A percentile compares a stretch with the other conserved stretches of the same genome.
Conservation (phyloP, 2,329 filamentous ascomycete genomes). For the Juglanconis oblonga region DNA sequence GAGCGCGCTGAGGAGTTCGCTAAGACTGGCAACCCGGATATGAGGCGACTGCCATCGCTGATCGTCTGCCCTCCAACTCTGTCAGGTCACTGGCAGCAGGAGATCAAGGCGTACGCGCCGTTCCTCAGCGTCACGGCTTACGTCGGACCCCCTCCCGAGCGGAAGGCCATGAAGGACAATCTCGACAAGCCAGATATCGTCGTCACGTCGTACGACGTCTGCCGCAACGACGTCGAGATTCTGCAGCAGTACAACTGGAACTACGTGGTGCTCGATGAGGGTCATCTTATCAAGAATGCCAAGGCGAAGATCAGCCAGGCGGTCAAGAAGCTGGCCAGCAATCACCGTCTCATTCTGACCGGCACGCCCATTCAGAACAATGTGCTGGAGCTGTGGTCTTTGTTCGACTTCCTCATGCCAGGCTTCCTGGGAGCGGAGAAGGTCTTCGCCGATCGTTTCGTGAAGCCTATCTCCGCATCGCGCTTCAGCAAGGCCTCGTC, state of each 20-base stretch:
- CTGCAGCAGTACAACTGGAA: constrained; percentile 88
- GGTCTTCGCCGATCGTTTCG: constrained; percentile 93
- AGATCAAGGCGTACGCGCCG: constrained; percentile 91
- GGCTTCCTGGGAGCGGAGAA: constrained; percentile 93
- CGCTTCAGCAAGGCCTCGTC: constrained; percentile 96
- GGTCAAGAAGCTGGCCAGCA: constrained; percentile 84
- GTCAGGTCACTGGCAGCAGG: constrained; percentile 98
- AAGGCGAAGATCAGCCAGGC: constrained; percentile 94
- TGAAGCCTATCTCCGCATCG: constrained; percentile 91
- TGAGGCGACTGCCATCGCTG: constrained; percentile 77
- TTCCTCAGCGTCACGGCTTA: constrained; percentile 90
- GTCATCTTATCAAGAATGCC: constrained; percentile 97
- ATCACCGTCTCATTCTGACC: constrained; percentile 93
- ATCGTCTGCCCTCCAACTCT: constrained; percentile 96
- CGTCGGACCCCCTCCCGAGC: constrained; percentile 81
- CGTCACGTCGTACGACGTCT: constrained; percentile 97
- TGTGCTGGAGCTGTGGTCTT: constrained; percentile 91
- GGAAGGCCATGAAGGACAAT: constrained; percentile 65
- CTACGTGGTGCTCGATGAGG: constrained; percentile 95
- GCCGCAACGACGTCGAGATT: constrained; percentile 88
- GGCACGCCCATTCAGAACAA: constrained; percentile 98
- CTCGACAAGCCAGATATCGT: constrained; percentile 84
- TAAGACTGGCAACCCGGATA: constrained; percentile 75
- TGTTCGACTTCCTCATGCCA: constrained; percentile 99
- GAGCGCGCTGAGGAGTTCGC: constrained; percentile 86